A percentile compares a stretch with the other conserved stretches of the same genome.
Conservation (phyloP, 2,329 filamentous ascomycete genomes). For the Apiospora marii region DNA sequence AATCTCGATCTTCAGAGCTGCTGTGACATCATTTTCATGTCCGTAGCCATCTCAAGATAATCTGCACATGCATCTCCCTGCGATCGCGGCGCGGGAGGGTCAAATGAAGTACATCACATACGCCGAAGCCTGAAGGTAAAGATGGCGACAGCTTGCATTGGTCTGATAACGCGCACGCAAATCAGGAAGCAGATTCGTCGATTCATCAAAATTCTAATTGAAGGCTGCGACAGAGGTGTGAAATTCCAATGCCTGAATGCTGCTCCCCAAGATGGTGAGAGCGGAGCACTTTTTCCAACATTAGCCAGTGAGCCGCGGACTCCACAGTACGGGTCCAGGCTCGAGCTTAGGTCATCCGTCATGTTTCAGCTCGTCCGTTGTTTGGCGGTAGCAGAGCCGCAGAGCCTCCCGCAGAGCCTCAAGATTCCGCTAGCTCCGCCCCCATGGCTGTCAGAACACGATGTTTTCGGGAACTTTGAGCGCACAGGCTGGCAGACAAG, state of each 20-base stretch:
- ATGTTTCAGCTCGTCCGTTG: not conserved
- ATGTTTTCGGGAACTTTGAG: constrained; percentile 1
- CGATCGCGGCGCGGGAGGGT: not conserved
- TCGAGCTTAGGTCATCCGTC: not conserved
- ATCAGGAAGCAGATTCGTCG: not conserved
- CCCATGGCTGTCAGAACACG: constrained; percentile 1
- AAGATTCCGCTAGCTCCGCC: not conserved
- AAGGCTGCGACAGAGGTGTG: not conserved
- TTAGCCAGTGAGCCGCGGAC: not conserved
- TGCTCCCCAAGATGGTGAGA: not conserved
- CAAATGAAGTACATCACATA: not conserved
- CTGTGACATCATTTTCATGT: not conserved
- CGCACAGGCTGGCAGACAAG: not conserved
- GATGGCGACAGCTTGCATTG: not conserved
- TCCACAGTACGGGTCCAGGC: not conserved
- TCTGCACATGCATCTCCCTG: not conserved
- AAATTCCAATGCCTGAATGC: not conserved
- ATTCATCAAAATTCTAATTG: not conserved
- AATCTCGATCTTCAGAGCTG: not conserved
- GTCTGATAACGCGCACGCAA: not conserved
- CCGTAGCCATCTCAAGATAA: not conserved
- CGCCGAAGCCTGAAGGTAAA: not conserved
- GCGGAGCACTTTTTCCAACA: not conserved
- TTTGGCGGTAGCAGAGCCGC: not conserved
- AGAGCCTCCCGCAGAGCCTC: not conserved